Conservation (phyloP, 495 filamentous ascomycete species). For the Penicillium subrubescens region DNA sequence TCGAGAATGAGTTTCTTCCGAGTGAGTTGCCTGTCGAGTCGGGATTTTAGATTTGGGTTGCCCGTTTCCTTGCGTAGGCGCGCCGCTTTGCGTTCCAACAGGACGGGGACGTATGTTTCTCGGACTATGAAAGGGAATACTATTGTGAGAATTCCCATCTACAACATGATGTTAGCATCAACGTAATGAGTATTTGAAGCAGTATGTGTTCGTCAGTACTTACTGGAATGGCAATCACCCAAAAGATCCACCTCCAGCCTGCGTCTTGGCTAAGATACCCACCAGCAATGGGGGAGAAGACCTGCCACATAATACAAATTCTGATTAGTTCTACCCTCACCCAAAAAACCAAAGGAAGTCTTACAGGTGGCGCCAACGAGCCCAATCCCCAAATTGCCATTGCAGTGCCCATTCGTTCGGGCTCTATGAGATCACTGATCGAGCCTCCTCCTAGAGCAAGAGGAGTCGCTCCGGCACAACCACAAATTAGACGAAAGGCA, state of each 20-base stretch:
- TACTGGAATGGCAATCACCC: slow-evolving; percentile 7
- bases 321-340: neutral
- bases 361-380: neutral
- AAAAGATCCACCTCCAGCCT: slow-evolving; percentile 5
- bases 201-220: neutral
- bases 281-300: neutral
- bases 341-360: neutral
- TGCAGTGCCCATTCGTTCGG: neutral
- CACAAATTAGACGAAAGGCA: neutral
- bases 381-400: neutral
- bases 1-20: neutral
- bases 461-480: neutral
- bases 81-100: neutral
- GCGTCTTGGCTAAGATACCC: neutral
- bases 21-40: neutral
- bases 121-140: neutral
- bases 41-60: neutral
- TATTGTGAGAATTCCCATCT: neutral
- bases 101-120: slow-evolving; percentile 2
- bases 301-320: neutral
- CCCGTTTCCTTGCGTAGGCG: slow-evolving; percentile 3
- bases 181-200: neutral
- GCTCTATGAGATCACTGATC: neutral
- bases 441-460: neutral
- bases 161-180: neutral